Evolutionary conservation across 352 stramenopile species (phyloP).

Genomic region (Nothophytophthora sp.): DNA sequence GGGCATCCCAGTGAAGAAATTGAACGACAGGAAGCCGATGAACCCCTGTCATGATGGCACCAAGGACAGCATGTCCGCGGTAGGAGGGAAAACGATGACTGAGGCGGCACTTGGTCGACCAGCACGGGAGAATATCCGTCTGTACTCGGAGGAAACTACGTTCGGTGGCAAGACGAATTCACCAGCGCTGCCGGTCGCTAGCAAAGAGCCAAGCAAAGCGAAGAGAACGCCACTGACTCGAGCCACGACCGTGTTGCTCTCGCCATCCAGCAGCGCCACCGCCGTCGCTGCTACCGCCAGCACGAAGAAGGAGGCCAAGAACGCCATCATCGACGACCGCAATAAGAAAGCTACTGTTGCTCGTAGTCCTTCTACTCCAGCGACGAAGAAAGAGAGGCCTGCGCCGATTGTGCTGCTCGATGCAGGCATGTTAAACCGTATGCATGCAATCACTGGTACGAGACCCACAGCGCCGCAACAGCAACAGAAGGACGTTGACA

Average conservation of each 20-base stretch:
- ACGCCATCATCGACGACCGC: background rate
- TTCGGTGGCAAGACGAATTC: conserved; percentile 11
- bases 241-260: conserved; percentile 23
- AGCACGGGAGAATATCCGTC: conserved; percentile 19
- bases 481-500: background rate
- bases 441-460: conserved; percentile 1
- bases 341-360: background rate
- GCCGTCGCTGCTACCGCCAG: conserved; percentile 7
- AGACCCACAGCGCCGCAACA: background rate
- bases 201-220: background rate
- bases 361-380: background rate
- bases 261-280: conserved; percentile 22
- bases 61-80: background rate
- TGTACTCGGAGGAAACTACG: conserved; percentile 24
- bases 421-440: conserved; percentile 13
- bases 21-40: background rate
- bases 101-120: background rate
- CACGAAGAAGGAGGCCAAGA: conserved; percentile 14
- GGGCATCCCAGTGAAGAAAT: background rate
- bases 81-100: background rate
- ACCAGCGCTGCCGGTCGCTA: background rate
- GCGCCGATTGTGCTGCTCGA: conserved; percentile 34
- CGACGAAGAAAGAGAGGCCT: conserved; percentile 7
- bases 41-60: background rate
- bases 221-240: conserved; percentile 5